Base-by-base conservation (phyloP, 2,329 filamentous ascomycete species). In the Aspergillus sojae region DNA sequence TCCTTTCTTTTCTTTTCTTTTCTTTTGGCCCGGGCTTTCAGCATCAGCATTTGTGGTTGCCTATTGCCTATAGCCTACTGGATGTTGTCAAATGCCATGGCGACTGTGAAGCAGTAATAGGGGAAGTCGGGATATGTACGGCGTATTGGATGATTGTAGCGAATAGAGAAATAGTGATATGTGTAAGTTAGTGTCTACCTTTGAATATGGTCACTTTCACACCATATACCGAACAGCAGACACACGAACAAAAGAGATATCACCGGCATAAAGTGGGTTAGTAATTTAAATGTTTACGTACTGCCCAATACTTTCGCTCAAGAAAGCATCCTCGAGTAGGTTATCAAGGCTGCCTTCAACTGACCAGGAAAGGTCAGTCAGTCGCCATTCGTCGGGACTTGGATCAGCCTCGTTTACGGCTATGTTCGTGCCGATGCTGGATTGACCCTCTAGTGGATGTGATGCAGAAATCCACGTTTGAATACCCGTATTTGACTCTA, bases 301-400 rank as follows among this genome's bases (percentile, higher is more conserved):
- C 9, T 32, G 30, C n/a, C 50, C 57, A 28, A 63, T 3, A 55
- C 6, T 41, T 3, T 63, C 57, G 2, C 9, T 26, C 57, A 63
- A 50, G 16, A 55, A 23, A n/a, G 19, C 32, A 28, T 57, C 52
- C 14, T 50, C 32, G 12, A 63, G 46, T 4, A 60, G 12, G 23
- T 48, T 60, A 9, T 63, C 57, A 21, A 39, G 39, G 16, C 12
- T 63, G n/a, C 54, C 57, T 52, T 65, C 63, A 28, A 65, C 50
- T 4, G 60, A 59, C 63, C 63, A 65, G 9, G 63, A 62, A 41
- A 65, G 55, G 12, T 55, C 39, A 12, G 58, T 32, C 54, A 54
- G 50, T 12, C 39, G 48, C 59, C 46, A 64, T 21, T 54, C 19
- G 19, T 41, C 34, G 19, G 21, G 50, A n/a, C 32, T 28, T 14